Evolutionary conservation across 2,329 filamentous ascomycete genomes (phyloP).

Genomic region (Penicillium rolfsii): DNA sequence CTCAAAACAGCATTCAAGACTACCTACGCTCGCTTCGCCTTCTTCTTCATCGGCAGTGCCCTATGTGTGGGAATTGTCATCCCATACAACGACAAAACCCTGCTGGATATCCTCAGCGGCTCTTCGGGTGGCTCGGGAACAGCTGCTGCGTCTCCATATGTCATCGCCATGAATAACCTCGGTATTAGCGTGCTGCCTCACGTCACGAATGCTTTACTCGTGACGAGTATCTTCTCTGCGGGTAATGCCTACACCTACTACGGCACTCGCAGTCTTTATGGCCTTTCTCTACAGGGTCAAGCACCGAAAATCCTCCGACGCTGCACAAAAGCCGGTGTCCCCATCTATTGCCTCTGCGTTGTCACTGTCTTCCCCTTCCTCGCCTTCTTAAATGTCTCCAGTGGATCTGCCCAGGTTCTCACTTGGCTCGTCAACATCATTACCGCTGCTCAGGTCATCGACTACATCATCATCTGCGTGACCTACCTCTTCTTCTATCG

Average conservation of each 20-base stretch:
- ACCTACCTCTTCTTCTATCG: conserved; percentile 72
- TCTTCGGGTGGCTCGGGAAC: conserved; percentile 44
- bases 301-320: conserved; percentile 52
- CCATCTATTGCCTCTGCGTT: conserved; percentile 66
- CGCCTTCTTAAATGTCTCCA: conserved; percentile 69
- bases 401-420: conserved; percentile 64
- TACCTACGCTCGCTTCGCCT: conserved; percentile 72
- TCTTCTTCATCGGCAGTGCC: conserved; percentile 73
- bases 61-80: conserved; percentile 70
- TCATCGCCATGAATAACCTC: conserved; percentile 66
- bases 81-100: conserved; percentile 56
- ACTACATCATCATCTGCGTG: conserved; percentile 59
- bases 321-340: conserved; percentile 64
- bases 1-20: conserved; percentile 75
- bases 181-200: conserved; percentile 65
- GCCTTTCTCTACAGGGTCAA: conserved; percentile 67
- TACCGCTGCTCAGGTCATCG: conserved; percentile 28
- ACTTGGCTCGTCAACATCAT: conserved; percentile 38
- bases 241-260: conserved; percentile 70
- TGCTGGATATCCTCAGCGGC: conserved; percentile 11
- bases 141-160: conserved; percentile 69
- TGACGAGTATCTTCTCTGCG: conserved; percentile 68
- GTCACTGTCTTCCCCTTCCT: conserved; percentile 67
- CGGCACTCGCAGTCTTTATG: conserved; percentile 67
- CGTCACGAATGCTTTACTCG: conserved; percentile 71